These are phyloP conservation scores for Gloeopeniophorella convolvens DNA, from an alignment of 768 basidiomycete genomes.

Conservation along the genomic window DNA sequence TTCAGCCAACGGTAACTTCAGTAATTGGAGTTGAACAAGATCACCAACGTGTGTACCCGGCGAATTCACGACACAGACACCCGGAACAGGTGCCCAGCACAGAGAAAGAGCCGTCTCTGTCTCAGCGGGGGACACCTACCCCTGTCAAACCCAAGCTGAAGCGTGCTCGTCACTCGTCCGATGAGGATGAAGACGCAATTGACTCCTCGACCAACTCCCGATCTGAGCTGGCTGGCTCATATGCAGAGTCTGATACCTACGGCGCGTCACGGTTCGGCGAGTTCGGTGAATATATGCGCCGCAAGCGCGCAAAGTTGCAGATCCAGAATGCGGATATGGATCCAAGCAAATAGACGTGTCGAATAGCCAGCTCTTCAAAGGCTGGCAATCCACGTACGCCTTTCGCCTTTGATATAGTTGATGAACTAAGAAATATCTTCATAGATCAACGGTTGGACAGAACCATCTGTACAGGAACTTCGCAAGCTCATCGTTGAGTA, in stretches of 20 bases:
- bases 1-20: no score
- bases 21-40: no score
- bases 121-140: constrained; percentile 2
- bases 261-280: constrained; percentile 76
- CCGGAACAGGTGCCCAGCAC: neutral
- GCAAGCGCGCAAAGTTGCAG: constrained; percentile 87
- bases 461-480: constrained; percentile 80
- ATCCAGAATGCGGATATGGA: constrained; percentile 56
- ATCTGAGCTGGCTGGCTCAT: neutral
- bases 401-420: neutral
- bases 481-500: constrained; percentile 72
- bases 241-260: constrained; percentile 41
- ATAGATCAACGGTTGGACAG: constrained; percentile 92
- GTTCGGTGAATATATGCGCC: constrained; percentile 82
- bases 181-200: constrained; percentile 1
- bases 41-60: no score
- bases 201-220: neutral
- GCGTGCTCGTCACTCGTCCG: constrained; percentile 10
- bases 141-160: constrained; percentile 12
- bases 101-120: neutral
- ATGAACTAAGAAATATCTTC: constrained; percentile 1
- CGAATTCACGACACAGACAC: neutral
- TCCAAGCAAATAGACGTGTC: constrained; percentile 20
- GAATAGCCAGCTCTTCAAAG: constrained; percentile 56
- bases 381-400: constrained; percentile 77